Evolutionary conservation across 345 rosid species (phyloP).

Genomic region (Trapa incisa): DNA sequence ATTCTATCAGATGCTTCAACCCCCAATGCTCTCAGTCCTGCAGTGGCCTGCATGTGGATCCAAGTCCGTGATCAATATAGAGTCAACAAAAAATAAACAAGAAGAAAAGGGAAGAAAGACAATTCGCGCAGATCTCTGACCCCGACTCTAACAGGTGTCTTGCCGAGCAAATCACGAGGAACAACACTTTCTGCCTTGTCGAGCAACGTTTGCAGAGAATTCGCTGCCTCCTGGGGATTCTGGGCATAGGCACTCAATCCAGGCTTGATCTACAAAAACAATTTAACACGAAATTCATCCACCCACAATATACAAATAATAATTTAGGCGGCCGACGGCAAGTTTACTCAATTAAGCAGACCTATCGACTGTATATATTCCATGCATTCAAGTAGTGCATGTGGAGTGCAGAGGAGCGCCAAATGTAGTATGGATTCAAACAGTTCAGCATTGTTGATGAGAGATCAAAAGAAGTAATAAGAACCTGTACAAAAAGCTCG

Average conservation of each 20-base stretch:
- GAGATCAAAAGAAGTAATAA: background rate
- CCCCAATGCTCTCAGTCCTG: slow-evolving; percentile 82
- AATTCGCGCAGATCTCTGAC: slow-evolving; percentile 26
- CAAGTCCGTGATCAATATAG: slow-evolving; percentile 7
- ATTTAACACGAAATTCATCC: background rate
- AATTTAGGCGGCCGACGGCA: background rate
- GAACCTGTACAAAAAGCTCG: slow-evolving; percentile 52
- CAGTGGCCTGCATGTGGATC: slow-evolving; percentile 64
- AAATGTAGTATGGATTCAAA: too few relatives aligned
- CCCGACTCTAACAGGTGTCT: slow-evolving; percentile 99
- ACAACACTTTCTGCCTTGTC: slow-evolving; percentile 81
- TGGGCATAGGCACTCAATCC: slow-evolving; percentile 80
- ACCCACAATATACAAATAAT: too few relatives aligned
- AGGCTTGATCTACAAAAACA: slow-evolving; percentile 46
- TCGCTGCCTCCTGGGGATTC: slow-evolving; percentile 61
- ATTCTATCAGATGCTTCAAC: slow-evolving; percentile 71
- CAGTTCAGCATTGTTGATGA: too few relatives aligned
- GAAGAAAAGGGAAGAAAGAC: too few relatives aligned
- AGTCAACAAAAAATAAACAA: background rate
- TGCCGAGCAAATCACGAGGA: slow-evolving; percentile 55
- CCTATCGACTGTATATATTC: background rate
- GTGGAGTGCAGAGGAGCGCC: background rate
- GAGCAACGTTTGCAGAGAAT: slow-evolving; percentile 54
- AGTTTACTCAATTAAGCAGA: background rate
- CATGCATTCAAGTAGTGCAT: background rate